These are phyloP conservation scores for Nitzschia sp. DNA, from an alignment of 108 stramenopile species.

Conservation along the genomic window DNA sequence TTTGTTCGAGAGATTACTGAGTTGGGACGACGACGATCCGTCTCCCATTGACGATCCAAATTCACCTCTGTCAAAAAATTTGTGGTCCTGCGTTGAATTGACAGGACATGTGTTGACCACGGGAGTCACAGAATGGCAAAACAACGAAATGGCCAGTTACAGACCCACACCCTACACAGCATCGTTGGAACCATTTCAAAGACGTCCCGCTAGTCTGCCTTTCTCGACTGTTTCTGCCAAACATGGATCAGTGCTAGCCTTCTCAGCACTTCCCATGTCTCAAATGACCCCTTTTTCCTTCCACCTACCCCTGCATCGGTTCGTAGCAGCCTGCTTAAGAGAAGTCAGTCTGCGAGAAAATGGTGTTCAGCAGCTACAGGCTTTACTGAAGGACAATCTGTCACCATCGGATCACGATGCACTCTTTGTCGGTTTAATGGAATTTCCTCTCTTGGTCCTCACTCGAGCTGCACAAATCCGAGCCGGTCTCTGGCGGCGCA, in stretches of 20 bases:
- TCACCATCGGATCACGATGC: constrained; percentile 22
- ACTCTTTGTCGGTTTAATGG: constrained; percentile 78
- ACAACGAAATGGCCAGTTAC: constrained; percentile 51
- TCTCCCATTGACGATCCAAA: constrained; percentile 54
- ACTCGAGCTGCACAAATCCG: constrained; percentile 86
- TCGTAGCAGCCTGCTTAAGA: constrained; percentile 77
- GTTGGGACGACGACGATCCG: constrained; percentile 68
- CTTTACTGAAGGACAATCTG: constrained; percentile 34
- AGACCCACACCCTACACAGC: constrained; percentile 44
- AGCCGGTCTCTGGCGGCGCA: constrained; percentile 90
- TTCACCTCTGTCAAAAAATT: constrained; percentile 54
- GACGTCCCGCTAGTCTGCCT: constrained; percentile 62
- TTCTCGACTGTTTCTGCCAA: constrained; percentile 68
- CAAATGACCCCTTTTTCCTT: constrained; percentile 85
- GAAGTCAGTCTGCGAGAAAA: constrained; percentile 65
- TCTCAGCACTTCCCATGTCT: constrained; percentile 67
- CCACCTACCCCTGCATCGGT: constrained; percentile 90
- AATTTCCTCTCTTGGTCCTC: constrained; percentile 75
- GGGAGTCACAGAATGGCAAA: constrained; percentile 71
- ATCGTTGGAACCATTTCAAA: constrained; percentile 40
- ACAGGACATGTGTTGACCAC: constrained; percentile 53
- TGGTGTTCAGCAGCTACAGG: constrained; percentile 17
- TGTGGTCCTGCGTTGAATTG: constrained; percentile 67
- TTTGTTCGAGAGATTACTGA: constrained; percentile 76
- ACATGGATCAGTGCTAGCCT: constrained; percentile 61